Base-by-base conservation (phyloP, 2,329 filamentous ascomycete species). In the Neonectria coccinea region DNA sequence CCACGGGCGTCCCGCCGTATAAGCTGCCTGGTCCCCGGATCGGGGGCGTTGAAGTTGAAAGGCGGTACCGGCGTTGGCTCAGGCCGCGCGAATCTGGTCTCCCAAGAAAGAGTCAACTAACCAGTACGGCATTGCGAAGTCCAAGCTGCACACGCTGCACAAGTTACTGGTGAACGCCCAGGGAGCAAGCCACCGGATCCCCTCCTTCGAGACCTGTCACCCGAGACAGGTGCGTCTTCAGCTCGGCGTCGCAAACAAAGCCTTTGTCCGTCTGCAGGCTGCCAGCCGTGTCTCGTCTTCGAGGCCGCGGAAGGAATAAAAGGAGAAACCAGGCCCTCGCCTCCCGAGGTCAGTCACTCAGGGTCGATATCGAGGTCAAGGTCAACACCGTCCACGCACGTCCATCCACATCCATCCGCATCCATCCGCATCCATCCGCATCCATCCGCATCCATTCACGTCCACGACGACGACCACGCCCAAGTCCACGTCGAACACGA, bases 1-100 rank as follows among this genome's bases (percentile, higher is more conserved):
- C 62, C 59, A 57, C 62, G 69, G 36, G 69, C 59, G 63, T 72
- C 50, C 31, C 52, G 45, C 64, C 60, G 72, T 74, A 74, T 69
- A 74, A 74, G 70, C 70, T 62, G 63, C 67, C 52, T 54, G 42
- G 25, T 63, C 64, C 72, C 67, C 68, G 58, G 64, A 62, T 67
- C 59, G 65, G 60, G 64, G 62, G 55, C 58, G 55, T 56, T 22
- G 65, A 64, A 65, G 68, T 57, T 62, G 56, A 68, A 67, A 50
- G 51, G 63, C 64, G 67, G 65, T 63, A 69, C 70, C 62, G 68
- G 68, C 69, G 52, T 56, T 59, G 71, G 71, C 59, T 64, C 47
- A 72, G 39, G 67, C 58, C 60, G 56, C 56, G 54, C 53, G 33
- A 65, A 64, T 50, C 29, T 65, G 60, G 42, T 64, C 58, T 64